Conservation (phyloP, 1,284 basidiomycete species). For the Pseudozyma thailandica region DNA sequence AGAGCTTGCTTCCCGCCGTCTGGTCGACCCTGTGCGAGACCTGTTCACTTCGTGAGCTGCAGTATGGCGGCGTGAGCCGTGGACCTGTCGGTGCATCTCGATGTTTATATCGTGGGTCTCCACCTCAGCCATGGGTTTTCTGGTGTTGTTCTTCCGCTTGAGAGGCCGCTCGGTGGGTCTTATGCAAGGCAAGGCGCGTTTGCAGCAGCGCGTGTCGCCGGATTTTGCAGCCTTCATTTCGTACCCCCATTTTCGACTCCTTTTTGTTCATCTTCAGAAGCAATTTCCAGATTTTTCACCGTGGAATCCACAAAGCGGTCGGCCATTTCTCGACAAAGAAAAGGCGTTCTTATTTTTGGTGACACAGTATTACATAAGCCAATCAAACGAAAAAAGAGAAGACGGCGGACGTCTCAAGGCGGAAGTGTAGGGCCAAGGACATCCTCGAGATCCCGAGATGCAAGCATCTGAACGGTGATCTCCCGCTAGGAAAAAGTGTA, state of each 20-base stretch:
- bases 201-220: neutral
- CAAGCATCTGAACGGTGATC: conserved; percentile 49
- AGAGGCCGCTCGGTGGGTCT: no score
- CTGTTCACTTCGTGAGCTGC: no score
- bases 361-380: conserved; percentile 40
- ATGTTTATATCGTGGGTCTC: no score
- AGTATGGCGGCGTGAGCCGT: no score
- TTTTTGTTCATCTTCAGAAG: no score
- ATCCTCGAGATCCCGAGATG: conserved; percentile 47
- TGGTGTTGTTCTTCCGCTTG: no score
- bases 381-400: conserved; percentile 19
- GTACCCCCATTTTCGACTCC: neutral
- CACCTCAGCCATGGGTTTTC: no score
- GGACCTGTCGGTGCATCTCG: no score
- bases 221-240: neutral
- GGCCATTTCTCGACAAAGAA: neutral
- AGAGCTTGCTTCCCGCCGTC: no score
- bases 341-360: neutral
- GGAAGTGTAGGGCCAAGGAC: conserved; percentile 58
- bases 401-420: conserved; percentile 54
- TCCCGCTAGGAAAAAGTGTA: conserved; percentile 53
- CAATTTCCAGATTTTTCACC: no score
- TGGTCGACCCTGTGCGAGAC: no score
- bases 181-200: neutral
- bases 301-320: no score